A percentile compares a stretch with the other conserved stretches of the same genome.
These are phyloP conservation scores for Starmera dryadoides DNA, from an alignment of 805 yeast genomes.

Conservation along the genomic window DNA sequence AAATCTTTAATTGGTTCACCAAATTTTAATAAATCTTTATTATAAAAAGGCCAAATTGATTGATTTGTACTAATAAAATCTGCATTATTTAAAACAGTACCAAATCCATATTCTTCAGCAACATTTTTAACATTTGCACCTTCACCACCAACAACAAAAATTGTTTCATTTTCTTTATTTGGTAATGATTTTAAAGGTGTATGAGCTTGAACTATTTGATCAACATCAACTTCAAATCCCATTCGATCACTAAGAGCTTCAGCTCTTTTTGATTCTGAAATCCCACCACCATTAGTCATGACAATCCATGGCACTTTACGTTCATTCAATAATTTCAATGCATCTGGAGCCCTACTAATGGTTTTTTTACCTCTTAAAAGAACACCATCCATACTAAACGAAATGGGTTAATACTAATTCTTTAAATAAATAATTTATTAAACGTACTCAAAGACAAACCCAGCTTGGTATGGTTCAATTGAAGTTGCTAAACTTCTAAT, in stretches of 20 bases:
- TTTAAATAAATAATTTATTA: not conserved
- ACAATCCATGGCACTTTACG: slow-evolving; percentile 68
- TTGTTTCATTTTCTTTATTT: slow-evolving; percentile 42
- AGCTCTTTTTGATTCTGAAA: slow-evolving; percentile 54
- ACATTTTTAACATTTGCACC: slow-evolving; percentile 63
- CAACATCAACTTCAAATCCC: slow-evolving; percentile 19
- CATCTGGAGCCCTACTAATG: slow-evolving; percentile 56
- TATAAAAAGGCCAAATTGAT: slow-evolving; percentile 74
- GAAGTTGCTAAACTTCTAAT: not conserved
- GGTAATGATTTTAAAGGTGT: slow-evolving; percentile 71
- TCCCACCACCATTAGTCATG: slow-evolving; percentile 89
- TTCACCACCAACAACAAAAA: slow-evolving; percentile 81
- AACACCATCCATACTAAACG: slow-evolving; percentile 74
- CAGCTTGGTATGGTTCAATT: slow-evolving; percentile 9
- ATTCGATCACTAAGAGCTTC: slow-evolving; percentile 40
- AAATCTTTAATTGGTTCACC: slow-evolving; percentile 20
- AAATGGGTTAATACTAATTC: slow-evolving; percentile 10
- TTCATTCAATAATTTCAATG: slow-evolving; percentile 46
- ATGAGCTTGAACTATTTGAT: slow-evolving; percentile 78
- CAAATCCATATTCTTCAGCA: slow-evolving; percentile 72
- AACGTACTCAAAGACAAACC: slow-evolving; percentile 16
- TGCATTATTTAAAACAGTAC: slow-evolving; percentile 63
- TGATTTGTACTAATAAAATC: slow-evolving; percentile 62
- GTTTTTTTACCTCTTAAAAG: slow-evolving; percentile 65
- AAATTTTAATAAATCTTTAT: slow-evolving; percentile 34